Evolutionary conservation across 352 stramenopile species (phyloP), one percentile per base, ranked within the genome.

Genomic region (Globisporangium iwayamae): DNA sequence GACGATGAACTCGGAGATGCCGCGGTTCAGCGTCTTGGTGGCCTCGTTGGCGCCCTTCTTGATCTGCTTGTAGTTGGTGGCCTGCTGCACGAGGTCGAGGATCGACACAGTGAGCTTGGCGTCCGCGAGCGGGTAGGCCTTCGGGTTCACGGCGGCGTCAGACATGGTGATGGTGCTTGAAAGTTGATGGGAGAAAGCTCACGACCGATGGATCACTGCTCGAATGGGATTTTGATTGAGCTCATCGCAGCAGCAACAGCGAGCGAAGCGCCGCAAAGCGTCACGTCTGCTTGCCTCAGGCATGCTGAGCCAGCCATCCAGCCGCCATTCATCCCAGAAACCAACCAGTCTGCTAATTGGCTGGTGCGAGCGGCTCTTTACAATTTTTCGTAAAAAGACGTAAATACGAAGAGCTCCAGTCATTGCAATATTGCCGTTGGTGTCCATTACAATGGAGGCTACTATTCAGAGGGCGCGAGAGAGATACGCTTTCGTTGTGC

Each of bases 41-140:
- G 98, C 97, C 73, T 99, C 98, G 85, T 99, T 99, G 61, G 98
- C 98, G 58, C 98, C 98, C 87, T 99, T 99, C 84, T 99, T 99
- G 70, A 99, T 98, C 83, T 99, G 98, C 90, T 99, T 99, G 93
- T 99, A 99, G 83, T 99, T 99, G 69, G 93, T 97, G 46, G 97
- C 96, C 76, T 99, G 98, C 81, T 99, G 97, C 55, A 99, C 92
- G 60, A 99, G 83, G 78, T 99, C 98, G 60, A 99, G 87, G 69
- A 99, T 98, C 61, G 90, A 98, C 61, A 99, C 96, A 18, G 97
- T 99, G 54, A 99, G 87, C 73, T 99, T 98, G 57, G 97, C 95
- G 75, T 99, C 97, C 48, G 97, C 96, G 43, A 99, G 87, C 63
- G 97, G 97, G 81, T 99, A 99, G 45, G 97, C 97, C 88, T 99